Conservation (phyloP, 257 asterid species). For the Pogostemon cablin region DNA sequence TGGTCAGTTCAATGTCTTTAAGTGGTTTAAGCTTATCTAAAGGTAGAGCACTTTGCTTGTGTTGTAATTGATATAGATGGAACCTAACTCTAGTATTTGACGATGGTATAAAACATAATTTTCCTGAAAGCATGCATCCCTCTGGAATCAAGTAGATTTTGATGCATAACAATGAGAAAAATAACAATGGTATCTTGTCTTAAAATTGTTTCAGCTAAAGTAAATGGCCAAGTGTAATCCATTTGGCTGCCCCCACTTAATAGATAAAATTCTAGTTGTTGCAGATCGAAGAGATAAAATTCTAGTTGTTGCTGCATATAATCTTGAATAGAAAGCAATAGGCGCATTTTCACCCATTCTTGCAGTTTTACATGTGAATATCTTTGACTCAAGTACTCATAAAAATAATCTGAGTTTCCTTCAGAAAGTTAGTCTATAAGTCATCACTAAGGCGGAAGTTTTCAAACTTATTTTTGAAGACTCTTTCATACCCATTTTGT, state of each 20-base stretch:
- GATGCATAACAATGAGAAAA: background rate
- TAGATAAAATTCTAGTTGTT: too few species aligned
- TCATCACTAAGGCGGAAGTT: background rate
- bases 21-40: background rate
- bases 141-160: background rate
- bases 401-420: background rate
- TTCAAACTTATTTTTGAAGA: background rate
- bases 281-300: too few species aligned
- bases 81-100: background rate
- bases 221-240: too few species aligned
- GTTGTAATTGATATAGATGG: background rate
- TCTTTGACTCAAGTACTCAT: background rate
- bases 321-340: background rate
- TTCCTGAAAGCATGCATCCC: slow-evolving; percentile 2
- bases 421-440: background rate
- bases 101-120: background rate
- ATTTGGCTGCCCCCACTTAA: too few species aligned
- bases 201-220: background rate
- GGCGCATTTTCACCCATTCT: background rate
- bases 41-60: background rate
- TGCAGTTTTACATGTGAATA: slow-evolving; percentile 5
- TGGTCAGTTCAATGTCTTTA: slow-evolving; percentile 7
- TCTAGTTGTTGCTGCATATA: too few species aligned
- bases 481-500: background rate
- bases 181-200: background rate